Evolutionary conservation across 805 yeast species (phyloP).

Genomic region (Jamesozyma hellenica): DNA sequence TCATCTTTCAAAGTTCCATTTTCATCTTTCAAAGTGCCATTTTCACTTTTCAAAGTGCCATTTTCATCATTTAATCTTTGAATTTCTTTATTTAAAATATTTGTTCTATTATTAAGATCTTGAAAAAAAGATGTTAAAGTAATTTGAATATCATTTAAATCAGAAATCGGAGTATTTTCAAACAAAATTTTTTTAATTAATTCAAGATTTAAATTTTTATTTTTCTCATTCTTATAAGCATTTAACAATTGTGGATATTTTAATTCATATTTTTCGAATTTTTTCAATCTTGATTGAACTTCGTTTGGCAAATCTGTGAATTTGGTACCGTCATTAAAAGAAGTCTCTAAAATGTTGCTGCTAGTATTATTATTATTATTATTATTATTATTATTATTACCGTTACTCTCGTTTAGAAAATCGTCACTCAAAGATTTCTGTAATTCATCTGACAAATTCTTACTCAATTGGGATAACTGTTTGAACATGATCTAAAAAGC

Average conservation of each 20-base stretch:
- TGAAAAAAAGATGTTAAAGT: slow-evolving; percentile 59
- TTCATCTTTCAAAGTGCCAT: too few relatives aligned
- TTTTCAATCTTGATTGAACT: slow-evolving; percentile 52
- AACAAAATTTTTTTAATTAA: slow-evolving; percentile 59
- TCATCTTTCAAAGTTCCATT: too few relatives aligned
- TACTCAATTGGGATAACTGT: slow-evolving; percentile 50
- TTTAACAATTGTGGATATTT: slow-evolving; percentile 78
- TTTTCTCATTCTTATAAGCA: slow-evolving; percentile 77
- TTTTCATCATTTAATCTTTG: slow-evolving; percentile 31
- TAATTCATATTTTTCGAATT: slow-evolving; percentile 78
- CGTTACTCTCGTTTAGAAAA: slow-evolving; percentile 1
- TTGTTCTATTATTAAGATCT: slow-evolving; percentile 50
- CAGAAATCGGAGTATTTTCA: slow-evolving; percentile 73
- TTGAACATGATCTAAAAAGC: slow-evolving; percentile 36
- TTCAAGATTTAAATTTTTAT: slow-evolving; percentile 47
- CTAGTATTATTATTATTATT: background rate
- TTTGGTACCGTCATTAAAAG: slow-evolving; percentile 5
- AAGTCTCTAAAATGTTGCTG: slow-evolving; percentile 4
- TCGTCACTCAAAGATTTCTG: slow-evolving; percentile 34
- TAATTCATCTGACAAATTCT: slow-evolving; percentile 54
- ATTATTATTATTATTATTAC: background rate
- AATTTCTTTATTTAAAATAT: slow-evolving; percentile 56
- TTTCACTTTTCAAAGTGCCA: background rate
- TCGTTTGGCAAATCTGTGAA: slow-evolving; percentile 43
- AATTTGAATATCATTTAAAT: slow-evolving; percentile 63